These are phyloP conservation scores for Cymbopogon flexuosus DNA, from an alignment of 202 grass and related monocot species.

Conservation along the genomic window DNA sequence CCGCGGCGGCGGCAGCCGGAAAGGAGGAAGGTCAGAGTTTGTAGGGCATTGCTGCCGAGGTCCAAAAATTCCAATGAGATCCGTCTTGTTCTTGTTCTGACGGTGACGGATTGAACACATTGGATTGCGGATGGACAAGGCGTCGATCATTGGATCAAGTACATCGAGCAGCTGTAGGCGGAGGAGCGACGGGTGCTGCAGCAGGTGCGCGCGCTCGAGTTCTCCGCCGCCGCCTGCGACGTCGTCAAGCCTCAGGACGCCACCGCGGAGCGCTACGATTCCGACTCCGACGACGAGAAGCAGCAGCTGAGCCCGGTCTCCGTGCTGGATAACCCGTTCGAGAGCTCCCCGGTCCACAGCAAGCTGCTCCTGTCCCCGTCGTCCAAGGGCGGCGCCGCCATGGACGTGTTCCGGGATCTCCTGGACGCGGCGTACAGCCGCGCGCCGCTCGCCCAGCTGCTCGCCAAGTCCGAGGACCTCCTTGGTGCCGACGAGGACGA, in stretches of 20 bases:
- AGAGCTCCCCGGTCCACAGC: slow-evolving; percentile 26
- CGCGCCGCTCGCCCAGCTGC: slow-evolving; percentile 43
- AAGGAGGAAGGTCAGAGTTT: too few relatives aligned
- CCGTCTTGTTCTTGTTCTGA: background rate
- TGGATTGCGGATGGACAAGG: slow-evolving; percentile 58
- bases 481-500: background rate
- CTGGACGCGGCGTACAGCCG: slow-evolving; percentile 59
- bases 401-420: slow-evolving; percentile 58
- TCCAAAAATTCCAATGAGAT: too few relatives aligned
- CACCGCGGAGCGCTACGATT: background rate
- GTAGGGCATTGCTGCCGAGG: too few relatives aligned
- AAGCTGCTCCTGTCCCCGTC: background rate
- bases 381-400: slow-evolving; percentile 16
- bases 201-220: slow-evolving; percentile 45
- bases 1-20: background rate
- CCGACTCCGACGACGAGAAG: slow-evolving; percentile 37
- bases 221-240: background rate
- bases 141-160: slow-evolving; percentile 51
- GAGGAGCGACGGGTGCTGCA: slow-evolving; percentile 47
- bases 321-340: slow-evolving; percentile 62
- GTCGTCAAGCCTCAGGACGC: slow-evolving; percentile 3
- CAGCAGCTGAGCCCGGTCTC: slow-evolving; percentile 79
- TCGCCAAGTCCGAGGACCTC: slow-evolving; percentile 30
- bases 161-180: slow-evolving; percentile 59
- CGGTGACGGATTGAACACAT: background rate